phyloP scores from a whole-genome alignment of 306 rosid genomes.

The Crataegus laevigata region DNA sequence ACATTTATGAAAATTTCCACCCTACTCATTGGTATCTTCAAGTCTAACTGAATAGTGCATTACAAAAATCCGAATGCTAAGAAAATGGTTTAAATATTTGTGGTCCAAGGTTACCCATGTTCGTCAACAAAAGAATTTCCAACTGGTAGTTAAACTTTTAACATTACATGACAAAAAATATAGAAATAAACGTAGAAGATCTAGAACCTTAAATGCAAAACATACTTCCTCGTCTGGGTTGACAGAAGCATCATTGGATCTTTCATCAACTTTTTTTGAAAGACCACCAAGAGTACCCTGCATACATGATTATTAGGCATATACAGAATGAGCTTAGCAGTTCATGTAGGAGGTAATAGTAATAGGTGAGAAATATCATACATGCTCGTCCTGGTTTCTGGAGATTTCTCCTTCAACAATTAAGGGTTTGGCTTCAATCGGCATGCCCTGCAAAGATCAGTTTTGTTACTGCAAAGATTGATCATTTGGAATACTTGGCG shows the following conservation, averaged over 20 bases:
- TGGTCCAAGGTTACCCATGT: background rate
- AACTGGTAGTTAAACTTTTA: background rate
- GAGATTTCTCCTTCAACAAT: conserved; percentile 44
- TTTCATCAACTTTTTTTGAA: conserved; percentile 40
- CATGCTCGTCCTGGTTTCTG: conserved; percentile 52
- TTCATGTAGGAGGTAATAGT: conserved; percentile 12
- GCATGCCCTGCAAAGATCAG: conserved; percentile 53
- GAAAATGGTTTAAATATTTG: background rate
- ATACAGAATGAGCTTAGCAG: conserved; percentile 15
- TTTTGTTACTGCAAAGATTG: conserved; percentile 11
- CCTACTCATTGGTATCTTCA: background rate
- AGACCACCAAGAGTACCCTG: conserved; percentile 59
- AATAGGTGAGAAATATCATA: conserved; percentile 20
- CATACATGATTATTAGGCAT: conserved; percentile 9
- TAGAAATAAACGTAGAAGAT: background rate
- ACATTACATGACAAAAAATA: background rate
- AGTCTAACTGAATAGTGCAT: background rate
- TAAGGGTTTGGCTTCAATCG: conserved; percentile 67
- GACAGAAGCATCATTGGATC: conserved; percentile 40
- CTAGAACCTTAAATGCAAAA: conserved; percentile 7
- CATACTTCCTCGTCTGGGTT: conserved; percentile 57
- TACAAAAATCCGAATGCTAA: background rate
- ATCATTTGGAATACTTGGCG: background rate
- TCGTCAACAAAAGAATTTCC: background rate
- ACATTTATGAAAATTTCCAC: background rate